Conservation (phyloP, 345 rosid genomes). For the Gossypium stocksii region DNA sequence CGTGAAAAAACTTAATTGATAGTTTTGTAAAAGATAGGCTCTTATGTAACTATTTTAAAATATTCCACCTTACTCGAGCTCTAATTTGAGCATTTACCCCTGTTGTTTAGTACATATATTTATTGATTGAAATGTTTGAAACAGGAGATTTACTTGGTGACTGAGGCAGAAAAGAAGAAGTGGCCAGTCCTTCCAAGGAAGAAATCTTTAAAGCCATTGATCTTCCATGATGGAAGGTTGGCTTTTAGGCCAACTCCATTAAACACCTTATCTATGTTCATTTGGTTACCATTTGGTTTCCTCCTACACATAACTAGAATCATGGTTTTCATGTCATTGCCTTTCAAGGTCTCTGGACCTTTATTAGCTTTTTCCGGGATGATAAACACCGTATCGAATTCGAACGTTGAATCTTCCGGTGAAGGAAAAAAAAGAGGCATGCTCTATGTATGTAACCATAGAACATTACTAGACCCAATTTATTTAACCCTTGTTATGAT, state of each 20-base stretch:
- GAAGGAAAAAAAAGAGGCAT: background rate
- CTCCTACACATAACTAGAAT: conserved; percentile 25
- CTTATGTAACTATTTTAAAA: no score
- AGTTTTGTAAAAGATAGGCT: no score
- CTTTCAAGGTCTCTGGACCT: conserved; percentile 16
- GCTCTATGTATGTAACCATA: conserved; percentile 54
- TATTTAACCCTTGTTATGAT: conserved; percentile 18
- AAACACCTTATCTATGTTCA: conserved; percentile 29
- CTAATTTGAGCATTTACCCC: no score
- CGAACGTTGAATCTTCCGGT: conserved; percentile 7
- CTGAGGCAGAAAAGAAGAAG: conserved; percentile 31
- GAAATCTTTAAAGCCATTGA: conserved; percentile 34
- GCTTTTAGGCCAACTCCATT: conserved; percentile 40
- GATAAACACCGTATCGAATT: conserved; percentile 11
- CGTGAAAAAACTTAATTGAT: fast-evolving
- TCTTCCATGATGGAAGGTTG: conserved; percentile 45
- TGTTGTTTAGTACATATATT: background rate
- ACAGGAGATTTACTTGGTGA: conserved; percentile 33
- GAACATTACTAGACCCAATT: conserved; percentile 54
- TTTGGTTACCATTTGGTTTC: conserved; percentile 35
- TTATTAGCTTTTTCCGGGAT: conserved; percentile 19
- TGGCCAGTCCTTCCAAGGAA: conserved; percentile 34
- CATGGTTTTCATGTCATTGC: conserved; percentile 15
- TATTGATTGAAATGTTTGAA: background rate
- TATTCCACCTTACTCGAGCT: no score